Evolutionary conservation across 805 yeast genomes (phyloP), one percentile per base, ranked within the genome.

Genomic region (Ogataea haglerorum): DNA sequence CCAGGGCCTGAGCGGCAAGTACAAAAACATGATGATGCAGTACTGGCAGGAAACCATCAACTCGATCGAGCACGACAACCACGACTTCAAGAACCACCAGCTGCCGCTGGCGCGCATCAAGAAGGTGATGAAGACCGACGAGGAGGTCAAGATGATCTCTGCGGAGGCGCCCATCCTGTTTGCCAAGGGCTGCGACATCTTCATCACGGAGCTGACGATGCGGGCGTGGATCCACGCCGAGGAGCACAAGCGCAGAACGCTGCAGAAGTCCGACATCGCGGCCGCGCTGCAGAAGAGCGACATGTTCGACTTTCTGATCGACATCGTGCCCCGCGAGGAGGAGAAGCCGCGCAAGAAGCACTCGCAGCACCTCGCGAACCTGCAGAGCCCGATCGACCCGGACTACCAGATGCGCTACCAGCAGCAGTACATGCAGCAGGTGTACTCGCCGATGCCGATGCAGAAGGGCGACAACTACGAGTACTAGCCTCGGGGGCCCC

Each of bases 151-250:
- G 49, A 93, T 93, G 99, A 93, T 93, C 42, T 80, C 93, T 48
- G 98, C 99, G 2, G 99, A 93, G 66, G 98, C 98, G 1, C 99
- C 99, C 2, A 89, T 93, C 24, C 65, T 93, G 45, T 93, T 93
- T 68, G 98, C 99, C 34, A 93, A 93, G 63, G 98, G 98, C 1
- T 93, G 99, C 65, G 99, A 93, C 60, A 82, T 93, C 25, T 93
- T 93, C 64, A 91, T 93, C 52, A 90, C 99, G 1, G 99, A 93
- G 61, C 69, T 93, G 40, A 90, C 99, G 10, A 90, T 93, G 96
- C 73, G 99, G 43, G 97, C 99, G 6, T 93, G 99, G 99, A 88
- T 93, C 47, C 96, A 90, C 55, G 96, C 98, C 3, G 98, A 93
- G 63, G 96, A 88, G 56, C 87, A 87, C 67, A 93, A 93, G 60